Percentiles rank a stretch among this genome's conserved stretches.
These are phyloP conservation scores for Umbellularia californica DNA, from an alignment of 164 flowering plant species.

Conservation along the genomic window DNA sequence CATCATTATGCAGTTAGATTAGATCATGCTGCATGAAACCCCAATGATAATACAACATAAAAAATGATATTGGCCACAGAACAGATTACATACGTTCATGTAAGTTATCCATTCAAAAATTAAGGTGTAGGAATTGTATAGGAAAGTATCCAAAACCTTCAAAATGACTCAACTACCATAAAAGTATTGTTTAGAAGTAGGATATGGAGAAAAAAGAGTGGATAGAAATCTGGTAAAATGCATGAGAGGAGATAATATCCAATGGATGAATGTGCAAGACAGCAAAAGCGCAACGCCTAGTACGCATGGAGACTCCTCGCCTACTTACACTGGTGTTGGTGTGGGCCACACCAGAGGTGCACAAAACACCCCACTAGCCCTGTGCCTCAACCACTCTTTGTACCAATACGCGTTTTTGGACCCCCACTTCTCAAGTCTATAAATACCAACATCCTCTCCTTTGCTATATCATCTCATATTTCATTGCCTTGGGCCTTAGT, in stretches of 20 bases:
- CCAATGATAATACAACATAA: too few species aligned
- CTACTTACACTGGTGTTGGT: not conserved
- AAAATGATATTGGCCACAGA: too few species aligned
- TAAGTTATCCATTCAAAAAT: too few species aligned
- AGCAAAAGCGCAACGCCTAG: not conserved
- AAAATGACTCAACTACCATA: too few species aligned
- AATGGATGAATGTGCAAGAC: not conserved
- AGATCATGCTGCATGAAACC: too few species aligned
- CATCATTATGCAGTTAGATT: too few species aligned
- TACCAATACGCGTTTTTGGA: slow-evolving; percentile 6
- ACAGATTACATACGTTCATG: too few species aligned
- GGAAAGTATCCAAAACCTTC: too few species aligned
- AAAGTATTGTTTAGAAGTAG: not conserved
- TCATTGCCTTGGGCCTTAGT: not conserved
- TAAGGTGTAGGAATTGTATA: too few species aligned
- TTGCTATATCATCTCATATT: not conserved
- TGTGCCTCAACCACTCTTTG: slow-evolving; percentile 16
- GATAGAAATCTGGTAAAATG: not conserved
- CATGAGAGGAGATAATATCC: not conserved
- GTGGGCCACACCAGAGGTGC: not conserved
- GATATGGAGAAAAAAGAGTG: not conserved
- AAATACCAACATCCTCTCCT: slow-evolving; percentile 13
- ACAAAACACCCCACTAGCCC: not conserved
- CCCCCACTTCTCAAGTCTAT: slow-evolving; percentile 10
- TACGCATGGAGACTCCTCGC: not conserved